Conservation (phyloP, 2,329 filamentous ascomycete species). For the Tolypocladium ophioglossoides region DNA sequence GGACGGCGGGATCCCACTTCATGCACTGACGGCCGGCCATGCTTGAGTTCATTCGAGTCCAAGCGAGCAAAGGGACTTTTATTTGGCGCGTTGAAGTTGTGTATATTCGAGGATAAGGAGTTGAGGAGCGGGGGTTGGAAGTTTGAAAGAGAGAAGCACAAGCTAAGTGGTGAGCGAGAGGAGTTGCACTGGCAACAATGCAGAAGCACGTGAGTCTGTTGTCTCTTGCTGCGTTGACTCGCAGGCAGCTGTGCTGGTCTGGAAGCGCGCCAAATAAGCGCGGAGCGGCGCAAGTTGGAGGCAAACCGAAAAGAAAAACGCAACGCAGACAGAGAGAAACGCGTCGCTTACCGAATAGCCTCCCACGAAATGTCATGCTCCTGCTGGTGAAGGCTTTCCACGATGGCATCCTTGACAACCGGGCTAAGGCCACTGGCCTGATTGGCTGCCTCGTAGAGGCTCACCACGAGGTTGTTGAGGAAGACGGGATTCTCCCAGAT, state of each 20-base stretch:
- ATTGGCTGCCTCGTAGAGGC: conserved; percentile 19
- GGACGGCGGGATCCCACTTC: conserved; percentile 30
- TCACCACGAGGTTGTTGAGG: conserved; percentile 21
- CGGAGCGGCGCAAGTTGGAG: neutral
- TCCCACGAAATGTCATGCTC: conserved; percentile 31
- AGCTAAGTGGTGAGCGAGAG: neutral
- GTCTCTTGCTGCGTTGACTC: neutral
- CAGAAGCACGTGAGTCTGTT: neutral
- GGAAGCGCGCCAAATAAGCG: neutral
- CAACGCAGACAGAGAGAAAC: conserved; percentile 1
- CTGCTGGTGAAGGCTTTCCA: conserved; percentile 18
- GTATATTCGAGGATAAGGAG: too few relatives aligned
- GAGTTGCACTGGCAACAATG: neutral
- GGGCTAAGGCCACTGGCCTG: conserved; percentile 15
- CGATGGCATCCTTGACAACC: conserved; percentile 18
- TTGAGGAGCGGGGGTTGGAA: neutral
- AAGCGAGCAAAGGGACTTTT: neutral
- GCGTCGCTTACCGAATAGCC: conserved; percentile 28
- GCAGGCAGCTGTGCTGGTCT: neutral
- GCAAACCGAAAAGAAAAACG: neutral
- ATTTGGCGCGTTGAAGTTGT: too few relatives aligned
- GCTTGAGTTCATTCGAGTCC: neutral
- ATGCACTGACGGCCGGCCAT: conserved; percentile 21
- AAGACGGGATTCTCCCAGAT: conserved; percentile 23
- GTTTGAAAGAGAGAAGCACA: neutral